Conservation (phyloP, 148 eudicot species). For the Vaccinium vitisidaea region DNA sequence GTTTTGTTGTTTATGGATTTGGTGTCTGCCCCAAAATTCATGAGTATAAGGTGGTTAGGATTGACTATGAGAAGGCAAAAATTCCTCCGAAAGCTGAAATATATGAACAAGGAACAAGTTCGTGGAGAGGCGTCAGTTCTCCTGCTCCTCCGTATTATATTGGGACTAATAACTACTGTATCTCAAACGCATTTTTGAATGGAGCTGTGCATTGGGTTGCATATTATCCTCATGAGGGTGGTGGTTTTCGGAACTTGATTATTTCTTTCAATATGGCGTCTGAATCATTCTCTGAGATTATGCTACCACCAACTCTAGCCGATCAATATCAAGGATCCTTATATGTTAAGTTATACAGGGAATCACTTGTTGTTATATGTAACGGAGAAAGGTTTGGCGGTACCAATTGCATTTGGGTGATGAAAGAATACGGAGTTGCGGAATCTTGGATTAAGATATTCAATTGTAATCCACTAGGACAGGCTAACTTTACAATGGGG, state of each 20-base stretch:
- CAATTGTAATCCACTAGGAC: constrained; percentile 4
- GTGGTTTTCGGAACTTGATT: constrained; percentile 15
- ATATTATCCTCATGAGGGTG: background rate
- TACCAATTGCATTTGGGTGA: constrained; percentile 30
- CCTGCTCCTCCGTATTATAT: background rate
- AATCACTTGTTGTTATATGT: constrained; percentile 10
- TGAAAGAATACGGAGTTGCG: constrained; percentile 31
- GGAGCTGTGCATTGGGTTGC: constrained; percentile 37
- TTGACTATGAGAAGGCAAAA: background rate
- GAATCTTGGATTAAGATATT: constrained; percentile 29
- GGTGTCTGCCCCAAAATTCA: constrained; percentile 16
- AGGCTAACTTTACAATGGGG: constrained; percentile 6
- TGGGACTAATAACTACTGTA: constrained; percentile 8
- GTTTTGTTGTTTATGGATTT: constrained; percentile 16
- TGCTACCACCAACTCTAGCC: background rate
- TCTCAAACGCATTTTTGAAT: constrained; percentile 24
- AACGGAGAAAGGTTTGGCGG: constrained; percentile 1
- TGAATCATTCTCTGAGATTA: too few species aligned
- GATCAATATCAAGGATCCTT: background rate
- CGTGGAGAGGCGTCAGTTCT: constrained; percentile 19
- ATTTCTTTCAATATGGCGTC: constrained; percentile 17
- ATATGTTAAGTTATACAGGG: background rate
- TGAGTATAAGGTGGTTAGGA: background rate
- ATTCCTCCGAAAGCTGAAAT: background rate
- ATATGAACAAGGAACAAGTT: constrained; percentile 13